These are phyloP conservation scores for Potentilla sterilis DNA, from an alignment of 306 rosid species.

Conservation along the genomic window DNA sequence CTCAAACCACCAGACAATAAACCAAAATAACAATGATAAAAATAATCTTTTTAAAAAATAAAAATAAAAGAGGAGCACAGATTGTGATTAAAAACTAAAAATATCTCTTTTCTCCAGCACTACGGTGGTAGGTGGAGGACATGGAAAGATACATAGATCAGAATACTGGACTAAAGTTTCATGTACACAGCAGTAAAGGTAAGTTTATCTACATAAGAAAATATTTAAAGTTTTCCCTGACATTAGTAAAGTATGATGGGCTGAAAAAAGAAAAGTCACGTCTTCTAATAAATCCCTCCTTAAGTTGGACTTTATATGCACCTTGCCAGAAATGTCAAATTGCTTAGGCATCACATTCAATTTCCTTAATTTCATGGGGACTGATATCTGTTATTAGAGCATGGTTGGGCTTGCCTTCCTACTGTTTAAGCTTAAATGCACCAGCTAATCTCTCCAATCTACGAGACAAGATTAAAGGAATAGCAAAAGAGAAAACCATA, in stretches of 20 bases:
- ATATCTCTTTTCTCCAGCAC: background rate
- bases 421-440: slow-evolving; percentile 1
- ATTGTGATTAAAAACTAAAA: too few relatives aligned
- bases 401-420: background rate
- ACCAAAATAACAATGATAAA: background rate
- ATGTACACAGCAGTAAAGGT: background rate
- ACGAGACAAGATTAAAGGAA: background rate
- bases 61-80: background rate
- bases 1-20: background rate
- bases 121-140: background rate
- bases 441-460: background rate
- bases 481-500: background rate
- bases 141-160: background rate
- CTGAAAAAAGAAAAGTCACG: background rate
- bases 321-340: background rate
- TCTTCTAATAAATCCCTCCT: background rate
- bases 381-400: background rate
- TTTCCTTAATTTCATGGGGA: slow-evolving; percentile 10
- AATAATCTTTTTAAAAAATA: background rate
- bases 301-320: background rate
- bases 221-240: background rate
- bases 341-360: background rate
- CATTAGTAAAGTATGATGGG: background rate
- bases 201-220: background rate
- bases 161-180: background rate